These are phyloP conservation scores for Pyrenophora seminiperda DNA, from an alignment of 2,329 filamentous ascomycete species.

Conservation along the genomic window DNA sequence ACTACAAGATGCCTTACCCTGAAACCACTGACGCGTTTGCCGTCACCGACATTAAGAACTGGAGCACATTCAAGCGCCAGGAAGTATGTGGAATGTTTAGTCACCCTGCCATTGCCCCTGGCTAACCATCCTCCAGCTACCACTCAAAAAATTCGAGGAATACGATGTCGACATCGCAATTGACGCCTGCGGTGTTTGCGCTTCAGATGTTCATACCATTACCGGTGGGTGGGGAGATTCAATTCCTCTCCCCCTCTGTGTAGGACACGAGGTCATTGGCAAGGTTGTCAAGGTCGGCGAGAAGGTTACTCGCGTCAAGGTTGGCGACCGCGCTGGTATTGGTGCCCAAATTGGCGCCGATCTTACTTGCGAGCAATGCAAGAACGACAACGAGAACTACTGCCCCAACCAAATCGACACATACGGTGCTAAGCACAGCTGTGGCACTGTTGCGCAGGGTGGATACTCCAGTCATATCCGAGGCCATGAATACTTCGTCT, in stretches of 20 bases:
- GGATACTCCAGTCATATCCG: slow-evolving; percentile 72
- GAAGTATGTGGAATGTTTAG: slow-evolving; percentile 48
- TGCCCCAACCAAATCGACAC: slow-evolving; percentile 57
- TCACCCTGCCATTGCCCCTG: background rate
- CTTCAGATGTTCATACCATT: slow-evolving; percentile 56
- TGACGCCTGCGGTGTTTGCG: slow-evolving; percentile 61
- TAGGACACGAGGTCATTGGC: slow-evolving; percentile 66
- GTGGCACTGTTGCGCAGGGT: slow-evolving; percentile 68
- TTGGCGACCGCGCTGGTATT: slow-evolving; percentile 54
- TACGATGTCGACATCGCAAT: slow-evolving; percentile 89
- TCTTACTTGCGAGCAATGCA: slow-evolving; percentile 58
- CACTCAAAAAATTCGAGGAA: slow-evolving; percentile 84
- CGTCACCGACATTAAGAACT: slow-evolving; percentile 64
- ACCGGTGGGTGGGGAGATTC: slow-evolving; percentile 67
- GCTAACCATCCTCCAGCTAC: slow-evolving; percentile 60
- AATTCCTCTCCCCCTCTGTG: slow-evolving; percentile 65
- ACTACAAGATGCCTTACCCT: slow-evolving; percentile 55
- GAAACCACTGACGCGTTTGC: slow-evolving; percentile 58
- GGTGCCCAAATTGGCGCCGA: slow-evolving; percentile 58
- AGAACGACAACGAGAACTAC: slow-evolving; percentile 60
- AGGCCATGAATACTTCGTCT: slow-evolving; percentile 75
- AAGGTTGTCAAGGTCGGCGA: slow-evolving; percentile 57
- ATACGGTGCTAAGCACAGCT: slow-evolving; percentile 56
- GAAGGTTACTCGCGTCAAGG: slow-evolving; percentile 57
- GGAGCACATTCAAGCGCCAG: slow-evolving; percentile 62